Evolutionary conservation across 176 grass and related monocot genomes (phyloP), one percentile per base, ranked within the genome.

Genomic region (Microstegium vimineum): DNA sequence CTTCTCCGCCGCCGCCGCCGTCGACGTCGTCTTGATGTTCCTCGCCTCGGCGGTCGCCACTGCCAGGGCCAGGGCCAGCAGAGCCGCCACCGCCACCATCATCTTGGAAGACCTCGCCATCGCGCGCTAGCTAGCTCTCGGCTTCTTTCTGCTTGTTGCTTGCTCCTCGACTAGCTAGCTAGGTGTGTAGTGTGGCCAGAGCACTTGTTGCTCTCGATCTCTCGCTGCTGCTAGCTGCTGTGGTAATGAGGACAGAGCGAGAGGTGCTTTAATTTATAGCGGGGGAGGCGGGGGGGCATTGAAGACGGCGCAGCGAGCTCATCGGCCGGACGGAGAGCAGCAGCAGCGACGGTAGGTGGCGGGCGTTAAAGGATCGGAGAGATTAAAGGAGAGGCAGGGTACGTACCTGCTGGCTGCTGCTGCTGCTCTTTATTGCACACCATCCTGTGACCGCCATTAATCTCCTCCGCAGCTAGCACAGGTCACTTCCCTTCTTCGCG

Each of bases 41-140:
- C 93, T 86, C 73, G 89, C 93, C 78, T 93, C 86, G 36, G 81
- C 86, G 38, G 85, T 84, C 80, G 85, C 52, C 13, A 69, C 75
- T 40, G 77, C 84, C 12, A 95, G 61, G n/a, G n/a, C 54, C 57
- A 61, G 20, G 9, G 65, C 83, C 54, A 88, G 51, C 77, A 90
- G 82, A 9, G 65, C 65, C 18, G 66, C 41, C 13, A 25, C 40
- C n/a, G n/a, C n/a, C n/a, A n/a, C n/a, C 46, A 77, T 40, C 47
- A 89, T 43, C 88, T 90, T 93, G 47, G 67, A 61, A 26, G 69
- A 79, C 83, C 62, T 93, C 52, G 89, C 88, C 93, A 96, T 96
- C 60, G 7, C 73, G 3, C 1, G 10, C 81, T 46, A 1, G 16
- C n/a, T n/a, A n/a, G n/a, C 66, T 64, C 73, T 11, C 30, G 59